Base-by-base conservation (phyloP, 1,139 yeast genomes). In the Geotrichum candidum region DNA sequence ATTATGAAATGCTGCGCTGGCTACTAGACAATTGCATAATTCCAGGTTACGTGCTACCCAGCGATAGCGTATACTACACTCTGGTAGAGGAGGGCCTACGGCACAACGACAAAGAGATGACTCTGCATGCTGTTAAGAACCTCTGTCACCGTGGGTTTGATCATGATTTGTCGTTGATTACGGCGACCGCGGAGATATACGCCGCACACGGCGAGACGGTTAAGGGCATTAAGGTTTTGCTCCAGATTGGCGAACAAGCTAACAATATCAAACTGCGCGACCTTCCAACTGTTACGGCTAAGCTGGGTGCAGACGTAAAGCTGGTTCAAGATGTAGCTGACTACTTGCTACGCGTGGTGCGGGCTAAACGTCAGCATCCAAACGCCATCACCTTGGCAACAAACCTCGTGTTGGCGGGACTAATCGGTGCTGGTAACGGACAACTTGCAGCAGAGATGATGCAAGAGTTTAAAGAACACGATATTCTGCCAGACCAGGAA, bases 21-120 rank as follows among this genome's bases (percentile, higher is more conserved):
- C 68, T 72, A 9, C 66, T 67, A 62, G 65, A 68, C 22, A 61
- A 66, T 11, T 76, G 74, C 2, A 66, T 69, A 3, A 64, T 70
- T 22, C 73, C 76, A 1, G 77, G 76, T 7, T 61, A 63, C 15
- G 67, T 74, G 0, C 70, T 69, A 15, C 67, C 73, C 23, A 73
- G 70, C 58, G 76, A 74, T 57, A 67, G 67, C 63, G 65, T 70
- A 41, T 71, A 69, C 59, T 59, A 66, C 54, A 61, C 65, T 7
- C 66, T 73, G 67, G 70, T 72, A 2, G 68, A 67, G 15, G 55
- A 69, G 1, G 76, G 72, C 1, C 62, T 70, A 3, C 57, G 59
- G 2, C 27, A 69, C 46, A 72, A 72, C 7, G 69, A 72, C 53
- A 62, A 63, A 6, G 50, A 57, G 27, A 57, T 59, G 61, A 46